Evolutionary conservation across 208 protist species (phyloP).

Genomic region (Wallacemonas collosoma): DNA sequence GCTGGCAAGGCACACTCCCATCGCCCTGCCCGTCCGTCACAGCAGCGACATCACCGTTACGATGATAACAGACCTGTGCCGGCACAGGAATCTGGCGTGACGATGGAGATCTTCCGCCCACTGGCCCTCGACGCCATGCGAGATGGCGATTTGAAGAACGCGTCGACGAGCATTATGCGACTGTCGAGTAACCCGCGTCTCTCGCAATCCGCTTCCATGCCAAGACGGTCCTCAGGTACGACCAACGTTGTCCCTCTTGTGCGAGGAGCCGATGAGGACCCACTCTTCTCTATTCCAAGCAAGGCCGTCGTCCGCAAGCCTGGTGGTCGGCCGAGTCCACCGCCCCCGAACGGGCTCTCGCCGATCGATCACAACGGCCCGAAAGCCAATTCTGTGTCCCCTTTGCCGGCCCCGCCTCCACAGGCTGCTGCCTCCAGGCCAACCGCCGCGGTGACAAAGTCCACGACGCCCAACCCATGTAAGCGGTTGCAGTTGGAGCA

Average conservation of each 20-base stretch:
- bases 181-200: conserved; percentile 12
- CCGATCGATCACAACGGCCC: neutral
- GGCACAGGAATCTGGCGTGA: neutral
- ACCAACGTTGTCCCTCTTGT: conserved; percentile 10
- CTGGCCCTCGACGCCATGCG: conserved; percentile 2
- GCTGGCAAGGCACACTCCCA: neutral
- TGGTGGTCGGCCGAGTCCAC: neutral
- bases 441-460: neutral
- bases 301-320: conserved; percentile 4
- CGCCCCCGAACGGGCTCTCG: neutral
- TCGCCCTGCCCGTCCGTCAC: neutral
- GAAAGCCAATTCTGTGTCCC: neutral
- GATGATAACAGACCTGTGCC: neutral
- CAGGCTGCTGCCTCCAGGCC: neutral
- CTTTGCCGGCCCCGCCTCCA: neutral
- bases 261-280: neutral
- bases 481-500: conserved; percentile 4
- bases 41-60: neutral
- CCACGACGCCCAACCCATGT: neutral
- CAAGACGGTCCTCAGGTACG: conserved; percentile 7
- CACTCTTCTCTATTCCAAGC: neutral
- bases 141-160: conserved; percentile 3
- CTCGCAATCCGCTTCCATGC: conserved; percentile 4
- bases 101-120: conserved; percentile 7
- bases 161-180: conserved; percentile 5